These are phyloP conservation scores for Lactarius hengduanensis DNA, from an alignment of 768 basidiomycete genomes.

Conservation along the genomic window DNA sequence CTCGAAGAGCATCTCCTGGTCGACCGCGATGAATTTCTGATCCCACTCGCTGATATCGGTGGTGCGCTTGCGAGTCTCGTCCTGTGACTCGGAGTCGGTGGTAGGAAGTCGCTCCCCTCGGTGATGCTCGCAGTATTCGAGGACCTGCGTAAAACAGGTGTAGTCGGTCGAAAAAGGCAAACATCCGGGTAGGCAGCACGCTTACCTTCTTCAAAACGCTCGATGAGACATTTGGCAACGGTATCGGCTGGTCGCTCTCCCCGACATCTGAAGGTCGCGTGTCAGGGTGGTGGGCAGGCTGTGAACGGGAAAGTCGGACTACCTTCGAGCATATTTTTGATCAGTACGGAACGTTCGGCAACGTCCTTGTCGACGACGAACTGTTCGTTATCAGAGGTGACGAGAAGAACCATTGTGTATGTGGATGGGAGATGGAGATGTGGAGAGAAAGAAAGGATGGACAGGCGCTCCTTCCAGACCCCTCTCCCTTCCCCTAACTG, in stretches of 20 bases:
- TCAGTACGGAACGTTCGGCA: constrained; percentile 91
- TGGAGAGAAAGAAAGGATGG: neutral
- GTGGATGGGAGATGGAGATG: constrained; percentile 24
- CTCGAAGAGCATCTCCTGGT: constrained; percentile 99
- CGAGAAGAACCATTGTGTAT: constrained; percentile 74
- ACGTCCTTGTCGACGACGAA: constrained; percentile 94
- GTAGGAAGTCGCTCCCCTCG: constrained; percentile 94
- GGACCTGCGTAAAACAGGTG: constrained; percentile 54
- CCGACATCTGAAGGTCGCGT: constrained; percentile 67
- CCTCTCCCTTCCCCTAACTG: neutral
- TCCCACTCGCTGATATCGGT: constrained; percentile 99
- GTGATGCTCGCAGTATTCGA: constrained; percentile 99
- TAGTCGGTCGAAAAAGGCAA: constrained; percentile 16
- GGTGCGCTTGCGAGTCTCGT: constrained; percentile 96
- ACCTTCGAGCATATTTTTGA: constrained; percentile 99
- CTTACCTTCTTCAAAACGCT: constrained; percentile 88
- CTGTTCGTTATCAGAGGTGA: constrained; percentile 93
- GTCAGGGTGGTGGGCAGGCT: constrained; percentile 19
- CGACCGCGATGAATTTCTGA: constrained; percentile 96
- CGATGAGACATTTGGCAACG: constrained; percentile 90
- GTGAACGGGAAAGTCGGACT: constrained; percentile 10
- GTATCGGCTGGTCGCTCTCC: constrained; percentile 92
- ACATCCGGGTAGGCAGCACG: neutral
- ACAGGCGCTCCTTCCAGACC: neutral
- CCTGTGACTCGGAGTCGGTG: constrained; percentile 76